Base-by-base conservation (phyloP, 257 asterid species). In the Nicotiana paniculata region DNA sequence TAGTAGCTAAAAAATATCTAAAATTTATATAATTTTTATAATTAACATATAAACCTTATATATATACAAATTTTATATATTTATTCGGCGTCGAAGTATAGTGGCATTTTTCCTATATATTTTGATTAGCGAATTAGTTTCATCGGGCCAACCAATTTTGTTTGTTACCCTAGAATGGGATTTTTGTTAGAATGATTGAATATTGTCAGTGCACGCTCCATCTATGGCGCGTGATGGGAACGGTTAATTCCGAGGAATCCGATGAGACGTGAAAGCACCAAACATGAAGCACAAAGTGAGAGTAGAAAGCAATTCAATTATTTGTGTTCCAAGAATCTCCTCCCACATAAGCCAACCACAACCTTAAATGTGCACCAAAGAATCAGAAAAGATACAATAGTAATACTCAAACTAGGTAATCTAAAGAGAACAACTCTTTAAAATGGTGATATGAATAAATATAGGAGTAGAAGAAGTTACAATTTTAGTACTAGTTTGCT, bases 321-420 rank as follows among this genome's bases (percentile, higher is more conserved):
- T 65, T 77, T 65, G 35, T 12, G 77, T 80, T 32, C 61, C 17
- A 33, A 76, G 81, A 62, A 79, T 65, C 6, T 61, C 82, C 83
- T 81, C 80, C 37, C 54, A 61, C 86, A 33, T 81, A 86, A 82
- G 77, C 68, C 33, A 85, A 24, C 82, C 84, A 83, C 69, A 84
- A 80, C 67, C 89, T 64, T n/a, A 28, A 78, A 51, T 81, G 62
- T 70, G 82, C 33, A 61, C 58, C 87, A 82, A 87, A 77, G 88
- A 67, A 87, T 87, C 85, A 35, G 26, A 62, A 18, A 32, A 24
- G 4, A 79, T 15, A 46, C 13, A 17, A 68, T 55, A 11, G 12
- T 33, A 1, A 28, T 4, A 9, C 3, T 39, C 1, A 10, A 9
- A 26, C 16, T 3, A 26, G 12, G 46, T 33, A 21, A 46, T 18